Evolutionary conservation across 2,329 filamentous ascomycete genomes (phyloP).

Genomic region (Calonectria pseudoreteaudii): DNA sequence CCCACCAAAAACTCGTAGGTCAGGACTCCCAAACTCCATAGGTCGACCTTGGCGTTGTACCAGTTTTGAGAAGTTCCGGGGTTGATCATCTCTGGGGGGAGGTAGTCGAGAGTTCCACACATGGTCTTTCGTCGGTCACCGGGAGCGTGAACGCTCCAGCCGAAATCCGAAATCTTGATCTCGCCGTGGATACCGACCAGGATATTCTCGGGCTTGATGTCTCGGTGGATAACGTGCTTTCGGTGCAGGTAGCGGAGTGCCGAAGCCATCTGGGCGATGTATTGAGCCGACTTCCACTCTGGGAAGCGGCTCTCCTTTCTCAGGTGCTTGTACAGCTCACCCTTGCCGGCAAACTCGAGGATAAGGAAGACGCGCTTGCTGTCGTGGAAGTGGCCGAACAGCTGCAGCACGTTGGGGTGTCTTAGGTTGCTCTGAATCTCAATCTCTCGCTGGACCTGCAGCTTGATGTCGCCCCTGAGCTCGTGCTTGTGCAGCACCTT

Average conservation of each 20-base stretch:
- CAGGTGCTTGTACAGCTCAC: conserved; percentile 89
- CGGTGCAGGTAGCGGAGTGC: conserved; percentile 91
- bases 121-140: conserved; percentile 94
- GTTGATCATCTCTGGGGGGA: conserved; percentile 97
- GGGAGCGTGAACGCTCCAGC: conserved; percentile 97
- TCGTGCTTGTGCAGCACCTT: conserved; percentile 90
- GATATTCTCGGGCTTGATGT: conserved; percentile 99
- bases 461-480: conserved; percentile 81
- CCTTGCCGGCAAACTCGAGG: conserved; percentile 85
- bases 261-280: conserved; percentile 88
- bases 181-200: conserved; percentile 96
- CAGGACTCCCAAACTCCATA: conserved; percentile 95
- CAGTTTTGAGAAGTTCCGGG: conserved; percentile 84
- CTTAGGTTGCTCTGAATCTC: conserved; percentile 89
- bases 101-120: conserved; percentile 97
- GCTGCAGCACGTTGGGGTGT: conserved; percentile 84
- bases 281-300: conserved; percentile 87
- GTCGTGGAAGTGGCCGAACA: conserved; percentile 91
- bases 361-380: conserved; percentile 89
- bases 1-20: conserved; percentile 97
- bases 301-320: conserved; percentile 82
- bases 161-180: conserved; percentile 98
- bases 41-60: conserved; percentile 94
- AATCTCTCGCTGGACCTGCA: conserved; percentile 87
- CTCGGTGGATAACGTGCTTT: conserved; percentile 96